Base-by-base conservation (phyloP, 495 filamentous ascomycete genomes). In the Barbatosphaeria neglecta region DNA sequence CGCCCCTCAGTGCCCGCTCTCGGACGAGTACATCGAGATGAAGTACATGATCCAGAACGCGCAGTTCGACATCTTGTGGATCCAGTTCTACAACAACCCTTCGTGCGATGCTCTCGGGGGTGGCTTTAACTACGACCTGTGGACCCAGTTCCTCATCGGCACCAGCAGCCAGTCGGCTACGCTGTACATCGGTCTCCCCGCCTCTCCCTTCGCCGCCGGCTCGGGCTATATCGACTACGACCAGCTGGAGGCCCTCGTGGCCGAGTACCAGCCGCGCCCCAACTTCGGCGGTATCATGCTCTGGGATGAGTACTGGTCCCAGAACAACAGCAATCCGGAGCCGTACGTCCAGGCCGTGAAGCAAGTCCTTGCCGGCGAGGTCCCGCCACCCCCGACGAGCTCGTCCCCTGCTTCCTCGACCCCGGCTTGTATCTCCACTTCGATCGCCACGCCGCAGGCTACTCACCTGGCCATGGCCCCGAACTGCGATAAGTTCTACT, bases 11-110 rank as follows among this genome's bases (percentile, higher is more conserved):
- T 82, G 78, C 54, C 69, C 75, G 2, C 70, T 73, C 43, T 69
- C 73, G 0, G 69, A 77, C 42, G 55, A 62, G 16, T 66, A 72
- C 22, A 71, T 78, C 51, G 67, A 57, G 37, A 61, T 61, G 59
- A 50, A 76, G 47, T 63, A 66, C 0, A 70, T 76, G 37, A 68
- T 83, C 37, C 61, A 72, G 45, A 64, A 62, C 5, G 59, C 69
- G 1, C 51, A 59, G n/a, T 73, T 80, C 37, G 79, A 83, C 47
- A 77, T 75, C 35, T 62, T 82, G 15, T 83, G 72, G 58, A 68
- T 81, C 10, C 79, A 82, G 52, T 82, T 81, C 66, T 83, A 82
- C 61, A 81, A 83, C 67, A 81, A 81, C 64, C 69, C 58, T 19
- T 71, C 67, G 50, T 77, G 76, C 33, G 59, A 73, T 8, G 66